Percentiles rank a stretch among this genome's conserved stretches.
Conservation (phyloP, 192 early-diverging fungal genomes). For the Ambispora gerdemannii region DNA sequence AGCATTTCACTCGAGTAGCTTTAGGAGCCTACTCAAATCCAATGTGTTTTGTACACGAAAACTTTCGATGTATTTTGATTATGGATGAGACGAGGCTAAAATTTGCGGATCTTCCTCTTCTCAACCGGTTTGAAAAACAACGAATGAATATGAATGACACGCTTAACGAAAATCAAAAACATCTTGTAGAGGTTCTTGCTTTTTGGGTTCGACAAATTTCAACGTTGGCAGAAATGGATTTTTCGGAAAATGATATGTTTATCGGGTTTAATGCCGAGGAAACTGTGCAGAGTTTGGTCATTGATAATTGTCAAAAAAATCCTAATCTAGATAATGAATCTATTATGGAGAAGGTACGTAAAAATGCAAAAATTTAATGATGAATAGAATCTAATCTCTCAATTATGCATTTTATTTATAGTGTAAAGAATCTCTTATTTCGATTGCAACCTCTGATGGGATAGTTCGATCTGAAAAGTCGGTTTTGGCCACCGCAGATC, state of each 20-base stretch:
- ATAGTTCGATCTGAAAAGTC: slow-evolving; percentile 17
- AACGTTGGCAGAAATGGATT: background rate
- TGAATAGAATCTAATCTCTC: too few relatives aligned
- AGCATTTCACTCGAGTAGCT: slow-evolving; percentile 25
- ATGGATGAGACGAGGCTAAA: slow-evolving; percentile 20
- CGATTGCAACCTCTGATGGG: slow-evolving; percentile 24
- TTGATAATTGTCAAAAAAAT: slow-evolving; percentile 14
- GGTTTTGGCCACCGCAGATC: background rate
- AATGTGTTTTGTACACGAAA: slow-evolving; percentile 17
- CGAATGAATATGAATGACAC: slow-evolving; percentile 13
- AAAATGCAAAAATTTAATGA: too few relatives aligned
- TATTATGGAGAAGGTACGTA: background rate
- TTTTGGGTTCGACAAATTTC: slow-evolving; percentile 25
- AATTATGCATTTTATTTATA: too few relatives aligned
- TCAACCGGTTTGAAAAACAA: slow-evolving; percentile 33
- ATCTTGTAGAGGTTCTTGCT: background rate
- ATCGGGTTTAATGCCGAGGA: slow-evolving; percentile 23
- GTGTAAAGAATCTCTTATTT: slow-evolving; percentile 24
- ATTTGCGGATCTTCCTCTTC: slow-evolving; percentile 24
- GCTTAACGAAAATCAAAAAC: background rate
- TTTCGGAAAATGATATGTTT: slow-evolving; percentile 24
- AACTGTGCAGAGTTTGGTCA: slow-evolving; percentile 26
- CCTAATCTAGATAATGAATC: background rate
- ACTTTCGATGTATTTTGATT: slow-evolving; percentile 29
- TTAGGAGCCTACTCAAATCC: slow-evolving; percentile 27